Percentiles rank a stretch among this genome's conserved stretches.
These are phyloP conservation scores for Citrus medica DNA, from an alignment of 345 rosid species.

Conservation along the genomic window DNA sequence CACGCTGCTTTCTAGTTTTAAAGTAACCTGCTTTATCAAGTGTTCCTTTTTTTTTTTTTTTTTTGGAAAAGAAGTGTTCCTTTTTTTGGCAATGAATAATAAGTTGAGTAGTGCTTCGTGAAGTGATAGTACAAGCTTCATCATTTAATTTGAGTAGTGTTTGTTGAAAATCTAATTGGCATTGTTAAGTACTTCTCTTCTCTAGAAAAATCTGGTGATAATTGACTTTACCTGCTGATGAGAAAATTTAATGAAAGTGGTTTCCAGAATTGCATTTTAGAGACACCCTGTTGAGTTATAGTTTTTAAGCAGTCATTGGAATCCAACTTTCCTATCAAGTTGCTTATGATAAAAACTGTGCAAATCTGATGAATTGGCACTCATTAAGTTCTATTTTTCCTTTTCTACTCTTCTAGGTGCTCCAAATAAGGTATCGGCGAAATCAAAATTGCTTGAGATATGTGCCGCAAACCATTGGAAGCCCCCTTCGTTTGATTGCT, in stretches of 20 bases:
- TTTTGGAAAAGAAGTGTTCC: too few species aligned
- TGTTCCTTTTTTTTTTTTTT: too few species aligned
- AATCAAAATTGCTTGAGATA: slow-evolving; percentile 39
- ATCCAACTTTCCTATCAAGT: background rate
- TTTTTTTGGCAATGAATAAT: too few species aligned
- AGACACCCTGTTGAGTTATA: background rate
- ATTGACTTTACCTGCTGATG: background rate
- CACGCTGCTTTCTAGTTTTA: too few species aligned
- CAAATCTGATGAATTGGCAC: background rate
- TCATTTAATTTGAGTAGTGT: background rate
- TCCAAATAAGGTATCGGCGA: slow-evolving; percentile 22
- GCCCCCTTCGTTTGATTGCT: slow-evolving; percentile 44
- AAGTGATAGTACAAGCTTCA: background rate
- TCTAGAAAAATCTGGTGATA: background rate
- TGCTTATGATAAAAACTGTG: background rate
- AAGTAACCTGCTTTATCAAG: too few species aligned
- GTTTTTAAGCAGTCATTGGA: background rate
- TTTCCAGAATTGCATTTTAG: background rate
- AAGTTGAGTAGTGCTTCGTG: too few species aligned
- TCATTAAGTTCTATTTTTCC: background rate
- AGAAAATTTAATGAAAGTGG: background rate
- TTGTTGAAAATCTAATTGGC: background rate
- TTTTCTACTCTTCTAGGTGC: slow-evolving; percentile 20
- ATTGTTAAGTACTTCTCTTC: background rate
- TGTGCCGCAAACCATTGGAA: slow-evolving; percentile 51